These are phyloP conservation scores for Chondrostereum purpureum DNA, from an alignment of 1,284 basidiomycete genomes.

Conservation along the genomic window DNA sequence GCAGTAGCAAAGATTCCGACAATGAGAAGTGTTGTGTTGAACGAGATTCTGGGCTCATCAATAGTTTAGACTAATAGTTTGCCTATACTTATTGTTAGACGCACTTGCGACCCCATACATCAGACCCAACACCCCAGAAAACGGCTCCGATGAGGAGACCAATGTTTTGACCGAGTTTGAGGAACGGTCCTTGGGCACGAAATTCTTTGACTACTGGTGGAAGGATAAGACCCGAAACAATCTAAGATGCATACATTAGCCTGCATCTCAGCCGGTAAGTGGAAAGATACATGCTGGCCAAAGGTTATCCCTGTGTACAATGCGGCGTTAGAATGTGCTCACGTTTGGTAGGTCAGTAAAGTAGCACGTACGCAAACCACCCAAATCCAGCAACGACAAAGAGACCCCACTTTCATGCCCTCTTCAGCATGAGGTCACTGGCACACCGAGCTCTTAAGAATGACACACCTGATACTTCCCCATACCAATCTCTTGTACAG, in stretches of 20 bases:
- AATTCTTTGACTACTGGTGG: constrained; percentile 54
- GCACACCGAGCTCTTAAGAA: too few species aligned
- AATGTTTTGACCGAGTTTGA: constrained; percentile 53
- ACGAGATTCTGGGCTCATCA: constrained; percentile 36
- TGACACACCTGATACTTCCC: constrained; percentile 69
- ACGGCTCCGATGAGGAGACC: constrained; percentile 61
- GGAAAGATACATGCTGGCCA: constrained; percentile 22
- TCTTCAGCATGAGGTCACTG: not conserved
- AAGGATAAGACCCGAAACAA: constrained; percentile 49
- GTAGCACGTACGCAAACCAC: constrained; percentile 57
- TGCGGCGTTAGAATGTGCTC: not conserved
- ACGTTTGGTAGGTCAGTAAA: not conserved
- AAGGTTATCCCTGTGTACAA: constrained; percentile 24
- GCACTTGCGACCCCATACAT: constrained; percentile 57
- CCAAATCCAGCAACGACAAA: constrained; percentile 62
- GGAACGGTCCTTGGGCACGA: constrained; percentile 44
- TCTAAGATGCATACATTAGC: constrained; percentile 23
- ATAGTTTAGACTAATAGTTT: not conserved
- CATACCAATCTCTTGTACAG: constrained; percentile 61
- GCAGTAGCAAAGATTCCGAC: constrained; percentile 49
- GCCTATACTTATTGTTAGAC: not conserved
- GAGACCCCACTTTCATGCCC: constrained; percentile 42
- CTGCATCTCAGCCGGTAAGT: not conserved
- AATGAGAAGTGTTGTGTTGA: constrained; percentile 60
- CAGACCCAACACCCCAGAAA: constrained; percentile 58